Evolutionary conservation across 2,329 filamentous ascomycete species (phyloP).

Genomic region (Emericellopsis cladophorae): DNA sequence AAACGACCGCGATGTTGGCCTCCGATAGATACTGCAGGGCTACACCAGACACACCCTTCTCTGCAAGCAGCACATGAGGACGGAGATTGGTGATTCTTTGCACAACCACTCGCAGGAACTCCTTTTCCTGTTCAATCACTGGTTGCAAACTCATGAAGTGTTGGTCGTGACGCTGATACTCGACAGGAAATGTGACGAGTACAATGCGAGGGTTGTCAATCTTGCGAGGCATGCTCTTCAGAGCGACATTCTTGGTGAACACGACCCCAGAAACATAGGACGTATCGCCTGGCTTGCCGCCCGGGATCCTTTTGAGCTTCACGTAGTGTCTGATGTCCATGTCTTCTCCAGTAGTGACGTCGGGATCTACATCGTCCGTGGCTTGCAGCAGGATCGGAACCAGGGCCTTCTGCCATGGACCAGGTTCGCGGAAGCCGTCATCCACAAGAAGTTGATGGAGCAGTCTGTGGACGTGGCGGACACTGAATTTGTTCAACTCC

Average conservation of each 20-base stretch:
- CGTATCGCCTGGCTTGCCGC: slow-evolving; percentile 80
- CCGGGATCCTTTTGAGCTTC: slow-evolving; percentile 92
- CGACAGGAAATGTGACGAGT: slow-evolving; percentile 88
- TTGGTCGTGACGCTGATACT: slow-evolving; percentile 75
- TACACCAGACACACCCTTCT: slow-evolving; percentile 84
- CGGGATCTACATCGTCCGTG: slow-evolving; percentile 87
- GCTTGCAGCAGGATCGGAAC: slow-evolving; percentile 83
- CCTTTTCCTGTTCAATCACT: slow-evolving; percentile 90
- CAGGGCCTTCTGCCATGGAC: slow-evolving; percentile 80
- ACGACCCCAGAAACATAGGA: slow-evolving; percentile 95
- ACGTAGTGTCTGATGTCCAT: slow-evolving; percentile 98
- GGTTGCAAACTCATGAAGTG: slow-evolving; percentile 98
- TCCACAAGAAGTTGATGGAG: slow-evolving; percentile 75
- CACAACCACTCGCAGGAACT: slow-evolving; percentile 84
- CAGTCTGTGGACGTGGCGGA: slow-evolving; percentile 78
- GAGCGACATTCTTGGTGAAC: slow-evolving; percentile 90
- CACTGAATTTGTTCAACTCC: slow-evolving; percentile 75
- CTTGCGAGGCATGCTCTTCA: slow-evolving; percentile 90
- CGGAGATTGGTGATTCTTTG: slow-evolving; percentile 77
- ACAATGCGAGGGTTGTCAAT: slow-evolving; percentile 77
- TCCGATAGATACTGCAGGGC: slow-evolving; percentile 81
- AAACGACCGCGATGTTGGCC: slow-evolving; percentile 82
- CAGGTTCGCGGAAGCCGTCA: slow-evolving; percentile 55
- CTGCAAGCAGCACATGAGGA: slow-evolving; percentile 79
- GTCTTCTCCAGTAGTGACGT: slow-evolving; percentile 80